A percentile compares a stretch with the other conserved stretches of the same genome.
Evolutionary conservation across 2,329 filamentous ascomycete genomes (phyloP).

Genomic region (Claviceps paspali): DNA sequence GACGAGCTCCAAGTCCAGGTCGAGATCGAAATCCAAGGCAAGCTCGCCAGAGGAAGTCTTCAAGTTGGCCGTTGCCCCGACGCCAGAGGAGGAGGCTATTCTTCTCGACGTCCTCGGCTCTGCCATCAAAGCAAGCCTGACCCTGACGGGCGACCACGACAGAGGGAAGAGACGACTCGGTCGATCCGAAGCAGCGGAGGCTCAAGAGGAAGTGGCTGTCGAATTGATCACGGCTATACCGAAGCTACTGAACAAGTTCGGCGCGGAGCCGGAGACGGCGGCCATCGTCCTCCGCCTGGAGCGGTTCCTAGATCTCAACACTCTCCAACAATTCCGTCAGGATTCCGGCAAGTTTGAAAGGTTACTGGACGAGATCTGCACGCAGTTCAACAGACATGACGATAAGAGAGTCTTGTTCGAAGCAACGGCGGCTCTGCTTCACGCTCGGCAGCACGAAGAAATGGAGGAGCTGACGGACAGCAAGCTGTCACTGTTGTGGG

Average conservation of each 20-base stretch:
- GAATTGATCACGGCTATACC: constrained; percentile 69
- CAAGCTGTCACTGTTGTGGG: constrained; percentile 74
- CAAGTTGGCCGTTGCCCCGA: constrained; percentile 57
- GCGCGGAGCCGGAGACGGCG: constrained; percentile 74
- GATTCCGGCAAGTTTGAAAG: constrained; percentile 67
- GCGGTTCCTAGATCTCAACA: constrained; percentile 70
- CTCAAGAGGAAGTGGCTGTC: constrained; percentile 64
- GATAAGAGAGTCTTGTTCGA: constrained; percentile 75
- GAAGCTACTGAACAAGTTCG: constrained; percentile 79
- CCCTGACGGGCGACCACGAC: constrained; percentile 49
- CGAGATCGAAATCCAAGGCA: constrained; percentile 35
- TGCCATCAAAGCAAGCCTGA: constrained; percentile 60
- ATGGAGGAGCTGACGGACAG: constrained; percentile 71
- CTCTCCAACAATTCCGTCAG: constrained; percentile 79
- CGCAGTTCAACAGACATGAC: constrained; percentile 86
- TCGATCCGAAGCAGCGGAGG: constrained; percentile 50
- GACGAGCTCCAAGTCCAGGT: constrained; percentile 35
- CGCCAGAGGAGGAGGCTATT: constrained; percentile 64
- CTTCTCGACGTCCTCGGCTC: constrained; percentile 77
- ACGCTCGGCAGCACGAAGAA: constrained; percentile 75
- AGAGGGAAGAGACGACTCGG: constrained; percentile 41
- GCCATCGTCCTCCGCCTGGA: constrained; percentile 75
- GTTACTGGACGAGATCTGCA: constrained; percentile 79
- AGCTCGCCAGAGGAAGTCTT: constrained; percentile 44
- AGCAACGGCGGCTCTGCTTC: constrained; percentile 66